phyloP scores from a whole-genome alignment of 768 basidiomycete species.

The Leccinum imitatum region DNA sequence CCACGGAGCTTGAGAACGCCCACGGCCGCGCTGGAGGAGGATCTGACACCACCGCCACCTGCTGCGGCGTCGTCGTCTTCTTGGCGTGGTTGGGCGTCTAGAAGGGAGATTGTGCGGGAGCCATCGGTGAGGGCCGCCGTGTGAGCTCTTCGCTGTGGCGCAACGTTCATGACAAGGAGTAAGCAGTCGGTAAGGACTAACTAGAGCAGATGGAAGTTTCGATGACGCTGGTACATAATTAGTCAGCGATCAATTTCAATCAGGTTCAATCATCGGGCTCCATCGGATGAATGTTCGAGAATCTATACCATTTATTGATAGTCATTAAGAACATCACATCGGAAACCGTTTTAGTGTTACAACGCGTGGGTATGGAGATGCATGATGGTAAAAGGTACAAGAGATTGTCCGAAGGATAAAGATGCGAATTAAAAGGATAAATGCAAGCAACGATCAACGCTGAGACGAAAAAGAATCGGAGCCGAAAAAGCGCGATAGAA shows the following conservation, averaged over 20 bases:
- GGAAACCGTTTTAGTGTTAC: slow-evolving; percentile 23
- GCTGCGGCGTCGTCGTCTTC: slow-evolving; percentile 22
- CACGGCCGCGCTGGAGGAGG: slow-evolving; percentile 22
- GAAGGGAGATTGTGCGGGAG: slow-evolving; percentile 53
- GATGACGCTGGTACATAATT: slow-evolving; percentile 1
- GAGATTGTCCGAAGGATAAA: slow-evolving; percentile 21
- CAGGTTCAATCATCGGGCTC: not conserved
- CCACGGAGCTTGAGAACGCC: slow-evolving; percentile 65
- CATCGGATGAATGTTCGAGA: slow-evolving; percentile 5
- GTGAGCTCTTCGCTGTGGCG: slow-evolving; percentile 32
- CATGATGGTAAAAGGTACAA: slow-evolving; percentile 26
- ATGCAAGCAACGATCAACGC: slow-evolving; percentile 33
- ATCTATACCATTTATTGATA: slow-evolving; percentile 15
- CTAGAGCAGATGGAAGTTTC: not conserved
- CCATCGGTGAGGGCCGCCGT: slow-evolving; percentile 49
- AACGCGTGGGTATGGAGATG: slow-evolving; percentile 23
- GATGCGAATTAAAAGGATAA: slow-evolving; percentile 23
- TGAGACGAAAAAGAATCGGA: slow-evolving; percentile 6
- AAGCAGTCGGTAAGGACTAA: not conserved
- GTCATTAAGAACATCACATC: slow-evolving; percentile 21
- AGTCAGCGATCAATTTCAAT: slow-evolving; percentile 13
- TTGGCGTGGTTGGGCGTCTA: slow-evolving; percentile 35
- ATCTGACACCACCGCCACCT: slow-evolving; percentile 11
- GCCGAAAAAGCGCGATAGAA: slow-evolving; percentile 4
- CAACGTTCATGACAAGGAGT: slow-evolving; percentile 13